Evolutionary conservation across 1,284 basidiomycete genomes (phyloP).

Genomic region (Moesziomyces sp.): DNA sequence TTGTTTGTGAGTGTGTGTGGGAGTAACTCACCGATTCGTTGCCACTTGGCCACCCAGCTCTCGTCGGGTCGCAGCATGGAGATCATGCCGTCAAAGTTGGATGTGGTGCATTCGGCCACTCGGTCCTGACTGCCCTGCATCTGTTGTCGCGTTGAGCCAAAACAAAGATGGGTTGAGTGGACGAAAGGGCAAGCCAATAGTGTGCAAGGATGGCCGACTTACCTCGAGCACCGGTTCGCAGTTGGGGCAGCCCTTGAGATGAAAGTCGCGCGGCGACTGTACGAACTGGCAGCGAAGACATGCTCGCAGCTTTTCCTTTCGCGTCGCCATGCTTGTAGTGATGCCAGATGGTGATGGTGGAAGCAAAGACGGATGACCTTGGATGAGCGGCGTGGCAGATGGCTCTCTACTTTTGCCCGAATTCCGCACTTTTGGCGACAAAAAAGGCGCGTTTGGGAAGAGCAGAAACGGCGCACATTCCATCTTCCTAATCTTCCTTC

Average conservation of each 20-base stretch:
- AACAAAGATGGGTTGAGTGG: neutral
- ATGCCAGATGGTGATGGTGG: neutral
- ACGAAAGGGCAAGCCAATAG: neutral
- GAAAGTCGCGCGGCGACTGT: constrained; percentile 85
- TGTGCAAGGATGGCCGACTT: constrained; percentile 23
- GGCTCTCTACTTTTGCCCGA: neutral
- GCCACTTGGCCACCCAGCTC: constrained; percentile 84
- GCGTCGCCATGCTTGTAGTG: constrained; percentile 38
- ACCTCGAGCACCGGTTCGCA: constrained; percentile 96
- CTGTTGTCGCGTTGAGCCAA: constrained; percentile 69
- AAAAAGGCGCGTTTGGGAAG: neutral
- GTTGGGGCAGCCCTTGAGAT: constrained; percentile 89
- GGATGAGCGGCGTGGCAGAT: too few species aligned
- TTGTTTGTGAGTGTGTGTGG: constrained; percentile 21
- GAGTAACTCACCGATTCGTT: constrained; percentile 48
- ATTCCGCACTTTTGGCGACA: neutral
- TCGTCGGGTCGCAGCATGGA: constrained; percentile 86
- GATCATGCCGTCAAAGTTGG: constrained; percentile 91
- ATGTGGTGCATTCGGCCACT: constrained; percentile 88
- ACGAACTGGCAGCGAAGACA: constrained; percentile 92
- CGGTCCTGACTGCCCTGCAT: constrained; percentile 88
- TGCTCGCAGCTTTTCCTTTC: constrained; percentile 76
- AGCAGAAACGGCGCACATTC: too few species aligned
- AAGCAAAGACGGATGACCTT: too few species aligned
- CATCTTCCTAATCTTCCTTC: neutral